These are phyloP conservation scores for Hyaloperonospora brassicae DNA, from an alignment of 352 stramenopile genomes.

Conservation along the genomic window DNA sequence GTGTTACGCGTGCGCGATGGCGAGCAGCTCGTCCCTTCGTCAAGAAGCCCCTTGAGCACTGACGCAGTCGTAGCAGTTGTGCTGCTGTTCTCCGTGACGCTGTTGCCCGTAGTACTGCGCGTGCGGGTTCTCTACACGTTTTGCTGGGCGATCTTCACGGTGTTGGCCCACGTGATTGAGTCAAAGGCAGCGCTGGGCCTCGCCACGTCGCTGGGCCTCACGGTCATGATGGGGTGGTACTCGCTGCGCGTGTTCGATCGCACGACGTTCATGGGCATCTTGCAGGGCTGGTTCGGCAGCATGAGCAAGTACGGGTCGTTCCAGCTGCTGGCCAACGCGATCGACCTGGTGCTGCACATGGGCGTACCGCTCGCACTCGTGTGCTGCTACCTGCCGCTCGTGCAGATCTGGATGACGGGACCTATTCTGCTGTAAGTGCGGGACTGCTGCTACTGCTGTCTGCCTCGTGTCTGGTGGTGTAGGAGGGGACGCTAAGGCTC, in stretches of 20 bases:
- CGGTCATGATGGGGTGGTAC: conserved; percentile 56
- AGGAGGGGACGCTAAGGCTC: neutral
- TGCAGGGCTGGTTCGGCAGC: conserved; percentile 44
- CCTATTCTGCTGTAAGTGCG: conserved; percentile 35
- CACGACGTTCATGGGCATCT: conserved; percentile 37
- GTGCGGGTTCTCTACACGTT: conserved; percentile 42
- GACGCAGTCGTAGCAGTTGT: conserved; percentile 27
- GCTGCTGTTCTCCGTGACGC: conserved; percentile 32
- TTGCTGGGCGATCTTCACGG: conserved; percentile 34
- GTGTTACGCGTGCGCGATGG: conserved; percentile 26
- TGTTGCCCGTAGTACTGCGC: conserved; percentile 30
- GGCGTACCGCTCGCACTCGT: conserved; percentile 32
- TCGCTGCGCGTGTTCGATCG: conserved; percentile 35
- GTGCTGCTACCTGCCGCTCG: conserved; percentile 36
- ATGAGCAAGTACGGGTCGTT: conserved; percentile 31
- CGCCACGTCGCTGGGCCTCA: conserved; percentile 34
- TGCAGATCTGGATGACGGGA: conserved; percentile 40
- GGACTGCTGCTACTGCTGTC: neutral
- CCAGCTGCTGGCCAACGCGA: conserved; percentile 27
- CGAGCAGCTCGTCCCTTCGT: conserved; percentile 8
- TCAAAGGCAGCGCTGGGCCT: conserved; percentile 35
- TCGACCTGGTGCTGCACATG: conserved; percentile 40
- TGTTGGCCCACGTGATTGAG: conserved; percentile 26
- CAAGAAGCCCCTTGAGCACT: conserved; percentile 2
- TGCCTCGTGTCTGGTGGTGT: neutral